A percentile compares a stretch with the other conserved stretches of the same genome.
These are phyloP conservation scores for Ceratopteris richardii DNA, from an alignment of 75 land plant genomes.

Conservation along the genomic window DNA sequence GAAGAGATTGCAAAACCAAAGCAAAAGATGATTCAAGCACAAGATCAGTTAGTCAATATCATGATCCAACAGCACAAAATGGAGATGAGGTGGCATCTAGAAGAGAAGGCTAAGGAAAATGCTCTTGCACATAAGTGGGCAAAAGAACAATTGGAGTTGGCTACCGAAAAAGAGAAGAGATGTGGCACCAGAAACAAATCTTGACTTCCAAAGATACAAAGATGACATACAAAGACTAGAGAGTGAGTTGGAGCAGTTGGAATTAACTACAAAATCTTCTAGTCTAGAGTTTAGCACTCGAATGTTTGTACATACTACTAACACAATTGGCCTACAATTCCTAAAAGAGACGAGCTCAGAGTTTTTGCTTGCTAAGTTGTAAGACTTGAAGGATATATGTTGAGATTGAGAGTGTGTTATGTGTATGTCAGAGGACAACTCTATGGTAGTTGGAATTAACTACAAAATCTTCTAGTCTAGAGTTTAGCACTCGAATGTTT, in stretches of 20 bases:
- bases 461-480: slow-evolving; percentile 22
- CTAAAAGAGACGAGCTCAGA: slow-evolving; percentile 14
- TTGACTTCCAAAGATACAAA: slow-evolving; percentile 39
- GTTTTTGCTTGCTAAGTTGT: slow-evolving; percentile 1
- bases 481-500: slow-evolving; percentile 2
- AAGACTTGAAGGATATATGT: too few relatives aligned
- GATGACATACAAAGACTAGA: slow-evolving; percentile 63
- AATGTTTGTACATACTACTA: neutral
- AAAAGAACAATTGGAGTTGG: slow-evolving; percentile 58
- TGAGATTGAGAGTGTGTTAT: too few relatives aligned
- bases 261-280: slow-evolving; percentile 35
- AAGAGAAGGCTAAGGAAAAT: slow-evolving; percentile 63
- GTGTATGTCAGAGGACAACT: too few relatives aligned
- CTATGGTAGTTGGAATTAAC: slow-evolving; percentile 38
- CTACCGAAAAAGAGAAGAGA: slow-evolving; percentile 53
- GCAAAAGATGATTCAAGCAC: slow-evolving; percentile 31
- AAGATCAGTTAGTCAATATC: slow-evolving; percentile 32
- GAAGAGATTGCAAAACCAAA: slow-evolving; percentile 58
- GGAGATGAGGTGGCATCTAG: slow-evolving; percentile 68
- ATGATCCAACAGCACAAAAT: slow-evolving; percentile 39
- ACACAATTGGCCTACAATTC: neutral
- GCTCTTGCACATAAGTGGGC: slow-evolving; percentile 41
- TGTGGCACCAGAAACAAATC: slow-evolving; percentile 43
- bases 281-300: slow-evolving; percentile 5
- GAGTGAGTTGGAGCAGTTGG: slow-evolving; percentile 48